Conservation (phyloP, 169 alveolate genomes). For the Plasmodium vinckei region DNA sequence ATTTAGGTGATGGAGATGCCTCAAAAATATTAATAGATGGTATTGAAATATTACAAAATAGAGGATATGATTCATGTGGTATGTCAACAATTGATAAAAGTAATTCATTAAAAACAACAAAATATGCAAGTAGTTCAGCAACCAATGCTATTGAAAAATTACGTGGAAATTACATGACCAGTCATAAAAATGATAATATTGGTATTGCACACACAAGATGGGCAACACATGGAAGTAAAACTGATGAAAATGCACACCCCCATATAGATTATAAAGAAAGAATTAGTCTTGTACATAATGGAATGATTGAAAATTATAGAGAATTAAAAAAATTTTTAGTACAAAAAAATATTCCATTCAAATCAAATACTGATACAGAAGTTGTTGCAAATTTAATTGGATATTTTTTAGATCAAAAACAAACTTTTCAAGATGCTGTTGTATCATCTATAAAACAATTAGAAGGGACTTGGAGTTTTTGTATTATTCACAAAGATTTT, state of each 20-base stretch:
- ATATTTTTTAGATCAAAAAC: conserved; percentile 88
- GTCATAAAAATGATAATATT: conserved; percentile 87
- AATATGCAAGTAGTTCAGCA: conserved; percentile 85
- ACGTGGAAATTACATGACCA: conserved; percentile 79
- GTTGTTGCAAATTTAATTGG: conserved; percentile 96
- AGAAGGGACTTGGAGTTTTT: conserved; percentile 98
- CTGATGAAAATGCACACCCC: conserved; percentile 98
- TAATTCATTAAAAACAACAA: conserved; percentile 88
- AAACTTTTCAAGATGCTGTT: conserved; percentile 89
- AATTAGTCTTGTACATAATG: conserved; percentile 96
- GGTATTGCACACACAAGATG: conserved; percentile 99
- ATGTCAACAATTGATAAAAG: conserved; percentile 89
- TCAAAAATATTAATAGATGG: conserved; percentile 89
- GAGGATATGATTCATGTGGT: conserved; percentile 98
- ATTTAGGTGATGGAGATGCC: conserved; percentile 89
- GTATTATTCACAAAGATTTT: conserved; percentile 89
- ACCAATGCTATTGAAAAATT: conserved; percentile 88
- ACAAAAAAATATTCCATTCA: conserved; percentile 75
- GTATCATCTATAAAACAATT: conserved; percentile 88
- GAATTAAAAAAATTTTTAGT: conserved; percentile 84
- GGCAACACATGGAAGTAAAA: conserved; percentile 98
- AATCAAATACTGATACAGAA: conserved; percentile 96
- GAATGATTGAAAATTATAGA: conserved; percentile 93
- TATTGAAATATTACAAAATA: conserved; percentile 90
- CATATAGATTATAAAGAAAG: conserved; percentile 93